Evolutionary conservation across 352 stramenopile species (phyloP).

Genomic region (Plasmopara muralis): DNA sequence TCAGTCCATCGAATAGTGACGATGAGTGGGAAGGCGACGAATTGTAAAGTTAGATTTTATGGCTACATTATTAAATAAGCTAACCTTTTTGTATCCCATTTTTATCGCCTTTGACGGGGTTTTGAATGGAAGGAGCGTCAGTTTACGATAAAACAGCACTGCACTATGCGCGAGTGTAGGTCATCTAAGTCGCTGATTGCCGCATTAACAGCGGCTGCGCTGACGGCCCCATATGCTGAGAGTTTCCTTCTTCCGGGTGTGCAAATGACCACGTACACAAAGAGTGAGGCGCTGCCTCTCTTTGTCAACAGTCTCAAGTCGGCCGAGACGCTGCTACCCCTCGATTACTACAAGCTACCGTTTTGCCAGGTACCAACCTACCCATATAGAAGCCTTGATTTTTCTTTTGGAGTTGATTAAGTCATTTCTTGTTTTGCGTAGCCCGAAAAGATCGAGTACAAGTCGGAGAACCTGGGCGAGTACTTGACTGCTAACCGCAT

Average conservation of each 20-base stretch:
- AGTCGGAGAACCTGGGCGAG: slow-evolving; percentile 98
- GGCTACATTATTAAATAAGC: not conserved
- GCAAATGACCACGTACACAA: slow-evolving; percentile 86
- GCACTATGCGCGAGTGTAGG: slow-evolving; percentile 14
- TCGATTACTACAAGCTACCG: slow-evolving; percentile 97
- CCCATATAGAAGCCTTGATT: too few relatives aligned
- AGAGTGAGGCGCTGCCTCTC: slow-evolving; percentile 78
- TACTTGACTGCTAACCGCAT: slow-evolving; percentile 98
- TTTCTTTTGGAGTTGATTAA: too few relatives aligned
- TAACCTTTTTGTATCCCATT: not conserved
- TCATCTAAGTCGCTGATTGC: slow-evolving; percentile 23
- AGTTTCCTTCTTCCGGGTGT: slow-evolving; percentile 79
- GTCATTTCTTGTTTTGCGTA: slow-evolving; percentile 15
- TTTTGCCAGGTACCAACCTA: slow-evolving; percentile 89
- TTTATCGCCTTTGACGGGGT: not conserved
- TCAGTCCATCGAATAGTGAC: not conserved
- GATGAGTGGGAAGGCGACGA: slow-evolving; percentile 63
- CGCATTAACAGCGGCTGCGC: slow-evolving; percentile 13
- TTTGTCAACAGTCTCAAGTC: slow-evolving; percentile 95
- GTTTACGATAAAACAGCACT: not conserved
- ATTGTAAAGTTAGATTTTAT: slow-evolving; percentile 21
- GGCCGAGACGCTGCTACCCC: slow-evolving; percentile 91
- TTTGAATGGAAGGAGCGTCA: slow-evolving; percentile 9
- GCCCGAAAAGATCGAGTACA: slow-evolving; percentile 90
- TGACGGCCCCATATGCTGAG: slow-evolving; percentile 8